These are phyloP conservation scores for Flaveria linearis DNA, from an alignment of 129 eudicot species.

Conservation along the genomic window DNA sequence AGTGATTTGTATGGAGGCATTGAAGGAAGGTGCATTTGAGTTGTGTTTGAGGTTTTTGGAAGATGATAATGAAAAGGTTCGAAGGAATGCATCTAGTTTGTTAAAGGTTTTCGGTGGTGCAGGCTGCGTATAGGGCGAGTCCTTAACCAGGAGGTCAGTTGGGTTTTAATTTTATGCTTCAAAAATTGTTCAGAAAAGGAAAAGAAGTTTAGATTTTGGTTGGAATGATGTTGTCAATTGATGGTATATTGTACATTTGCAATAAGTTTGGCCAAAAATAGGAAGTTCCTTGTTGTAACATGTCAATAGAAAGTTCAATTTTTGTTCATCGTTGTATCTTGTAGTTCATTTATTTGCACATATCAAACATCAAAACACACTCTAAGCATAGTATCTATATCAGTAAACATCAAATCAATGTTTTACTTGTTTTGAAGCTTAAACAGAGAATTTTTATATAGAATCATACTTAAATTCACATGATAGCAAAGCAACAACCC, in stretches of 20 bases:
- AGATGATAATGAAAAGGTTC: constrained; percentile 85
- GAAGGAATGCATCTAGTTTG: constrained; percentile 74
- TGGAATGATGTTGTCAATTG: constrained; percentile 41
- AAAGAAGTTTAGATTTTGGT: constrained; percentile 35
- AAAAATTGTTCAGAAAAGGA: constrained; percentile 45
- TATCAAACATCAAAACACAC: constrained; percentile 20
- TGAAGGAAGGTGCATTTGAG: constrained; percentile 68
- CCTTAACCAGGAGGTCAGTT: constrained; percentile 34
- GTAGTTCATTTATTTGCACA: constrained; percentile 15
- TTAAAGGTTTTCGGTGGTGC: constrained; percentile 66
- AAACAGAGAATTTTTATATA: not conserved
- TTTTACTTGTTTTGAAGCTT: not conserved
- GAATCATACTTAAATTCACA: not conserved
- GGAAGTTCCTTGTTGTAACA: constrained; percentile 40
- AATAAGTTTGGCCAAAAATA: constrained; percentile 45
- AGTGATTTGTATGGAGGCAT: constrained; percentile 50
- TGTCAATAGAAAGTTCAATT: constrained; percentile 40
- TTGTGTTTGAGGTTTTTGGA: constrained; percentile 73
- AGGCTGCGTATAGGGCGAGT: constrained; percentile 19
- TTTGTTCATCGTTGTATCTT: constrained; percentile 37
- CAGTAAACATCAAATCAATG: not conserved
- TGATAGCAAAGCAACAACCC: not conserved
- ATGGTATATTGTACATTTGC: constrained; percentile 43
- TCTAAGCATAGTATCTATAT: not conserved
- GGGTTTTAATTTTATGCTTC: constrained; percentile 37